These are phyloP conservation scores for Colletotrichum sp. DNA, from an alignment of 2,329 filamentous ascomycete genomes.

Conservation along the genomic window DNA sequence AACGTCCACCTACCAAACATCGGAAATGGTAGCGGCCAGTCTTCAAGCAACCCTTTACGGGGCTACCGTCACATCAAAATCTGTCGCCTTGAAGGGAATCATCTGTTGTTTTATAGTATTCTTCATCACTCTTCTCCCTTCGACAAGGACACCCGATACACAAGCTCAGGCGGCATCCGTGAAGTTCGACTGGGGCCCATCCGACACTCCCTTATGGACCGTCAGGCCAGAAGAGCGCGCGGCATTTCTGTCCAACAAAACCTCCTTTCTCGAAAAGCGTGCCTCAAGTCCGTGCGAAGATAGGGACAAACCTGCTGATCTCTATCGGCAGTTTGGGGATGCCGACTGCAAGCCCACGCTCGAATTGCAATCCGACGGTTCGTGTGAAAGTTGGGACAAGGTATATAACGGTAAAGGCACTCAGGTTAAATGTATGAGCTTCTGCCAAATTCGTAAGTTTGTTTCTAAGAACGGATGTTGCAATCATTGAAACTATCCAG, in stretches of 20 bases:
- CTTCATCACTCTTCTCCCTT: background rate
- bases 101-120: background rate
- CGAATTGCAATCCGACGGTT: background rate
- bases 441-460: background rate
- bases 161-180: background rate
- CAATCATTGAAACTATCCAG: background rate
- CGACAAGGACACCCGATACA: background rate
- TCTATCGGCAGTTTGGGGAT: background rate
- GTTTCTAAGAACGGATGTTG: rapidly evolving
- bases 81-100: background rate
- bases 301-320: background rate
- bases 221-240: background rate
- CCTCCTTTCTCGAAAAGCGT: background rate
- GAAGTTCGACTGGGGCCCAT: background rate
- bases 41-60: background rate
- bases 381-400: background rate
- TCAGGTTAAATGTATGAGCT: background rate
- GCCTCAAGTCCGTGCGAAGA: background rate
- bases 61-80: background rate
- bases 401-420: background rate
- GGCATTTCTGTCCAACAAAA: background rate
- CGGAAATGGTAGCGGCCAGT: background rate
- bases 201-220: background rate
- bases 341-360: background rate
- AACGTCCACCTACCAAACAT: background rate